phyloP scores from a whole-genome alignment of 2,329 filamentous ascomycete species.

The Mycocentrospora acerina region DNA sequence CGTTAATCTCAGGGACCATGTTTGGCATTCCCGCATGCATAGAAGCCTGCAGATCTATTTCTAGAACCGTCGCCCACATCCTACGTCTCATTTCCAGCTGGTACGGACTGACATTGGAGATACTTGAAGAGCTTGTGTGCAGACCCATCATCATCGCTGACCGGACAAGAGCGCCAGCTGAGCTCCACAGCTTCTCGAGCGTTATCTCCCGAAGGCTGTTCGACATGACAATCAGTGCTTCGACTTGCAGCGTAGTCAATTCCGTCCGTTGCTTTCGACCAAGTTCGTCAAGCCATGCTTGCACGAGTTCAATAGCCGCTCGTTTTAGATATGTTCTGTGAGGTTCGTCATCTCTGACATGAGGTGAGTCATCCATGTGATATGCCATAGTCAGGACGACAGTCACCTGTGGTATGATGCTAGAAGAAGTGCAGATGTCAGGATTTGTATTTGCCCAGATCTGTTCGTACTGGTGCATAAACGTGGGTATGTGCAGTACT shows the following conservation, averaged over 20 bases:
- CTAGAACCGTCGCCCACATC: conserved; percentile 49
- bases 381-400: conserved; percentile 24
- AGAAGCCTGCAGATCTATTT: conserved; percentile 40
- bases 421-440: conserved; percentile 15
- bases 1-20: conserved; percentile 12
- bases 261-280: conserved; percentile 22
- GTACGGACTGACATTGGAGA: conserved; percentile 36
- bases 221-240: conserved; percentile 18
- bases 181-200: conserved; percentile 24
- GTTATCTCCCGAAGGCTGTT: conserved; percentile 10
- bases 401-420: conserved; percentile 25
- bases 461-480: conserved; percentile 22
- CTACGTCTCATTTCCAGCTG: conserved; percentile 45
- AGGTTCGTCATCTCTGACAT: conserved; percentile 6
- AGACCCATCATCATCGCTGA: conserved; percentile 47
- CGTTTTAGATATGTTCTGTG: conserved; percentile 16
- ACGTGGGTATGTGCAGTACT: conserved; percentile 26
- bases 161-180: conserved; percentile 41
- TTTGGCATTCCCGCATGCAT: conserved; percentile 21
- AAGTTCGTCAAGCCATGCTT: conserved; percentile 25
- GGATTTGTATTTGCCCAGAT: conserved; percentile 17
- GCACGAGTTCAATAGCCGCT: conserved; percentile 15
- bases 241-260: conserved; percentile 22
- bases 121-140: conserved; percentile 42
- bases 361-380: conserved; percentile 14